Evolutionary conservation across 169 alveolate species (phyloP).

Genomic region (Plasmodium inui): DNA sequence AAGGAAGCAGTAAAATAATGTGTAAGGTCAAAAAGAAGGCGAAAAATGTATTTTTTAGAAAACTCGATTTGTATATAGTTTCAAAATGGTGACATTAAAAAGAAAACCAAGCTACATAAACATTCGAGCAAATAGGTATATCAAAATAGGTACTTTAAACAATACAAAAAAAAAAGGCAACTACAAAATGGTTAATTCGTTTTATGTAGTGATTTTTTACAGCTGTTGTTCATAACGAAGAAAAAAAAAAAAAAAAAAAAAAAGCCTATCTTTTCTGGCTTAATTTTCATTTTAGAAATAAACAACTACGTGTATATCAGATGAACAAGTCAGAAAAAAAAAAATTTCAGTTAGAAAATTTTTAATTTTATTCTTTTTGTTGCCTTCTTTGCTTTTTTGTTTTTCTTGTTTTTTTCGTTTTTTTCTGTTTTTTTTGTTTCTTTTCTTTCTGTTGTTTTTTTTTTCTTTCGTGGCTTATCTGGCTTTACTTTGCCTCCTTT

Average conservation of each 20-base stretch:
- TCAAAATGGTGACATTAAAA: conserved; percentile 19
- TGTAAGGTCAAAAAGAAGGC: conserved; percentile 13
- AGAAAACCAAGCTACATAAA: not conserved
- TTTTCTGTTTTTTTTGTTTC: not conserved
- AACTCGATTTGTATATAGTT: conserved; percentile 5
- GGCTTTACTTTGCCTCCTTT: conserved; percentile 13
- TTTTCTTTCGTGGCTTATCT: not conserved
- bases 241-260: conserved; percentile 47
- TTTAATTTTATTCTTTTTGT: conserved; percentile 9
- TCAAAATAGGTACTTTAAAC: not conserved
- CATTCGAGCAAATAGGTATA: not conserved
- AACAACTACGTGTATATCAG: conserved; percentile 18
- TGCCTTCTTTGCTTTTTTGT: not conserved
- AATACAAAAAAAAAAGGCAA: conserved; percentile 11
- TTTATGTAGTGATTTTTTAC: conserved; percentile 20
- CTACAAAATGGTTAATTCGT: conserved; percentile 1
- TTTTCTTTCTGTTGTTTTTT: not conserved
- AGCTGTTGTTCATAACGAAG: conserved; percentile 42
- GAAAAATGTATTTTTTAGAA: conserved; percentile 36
- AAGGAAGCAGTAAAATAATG: conserved; percentile 16
- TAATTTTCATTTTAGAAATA: conserved; percentile 35
- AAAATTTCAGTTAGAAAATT: conserved; percentile 27
- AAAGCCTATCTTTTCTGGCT: conserved; percentile 31
- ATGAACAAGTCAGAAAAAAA: conserved; percentile 32
- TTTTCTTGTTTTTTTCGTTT: not conserved